Evolutionary conservation across 2,329 filamentous ascomycete genomes (phyloP), one percentile per base, ranked within the genome.

Genomic region (Helotiales sp.): DNA sequence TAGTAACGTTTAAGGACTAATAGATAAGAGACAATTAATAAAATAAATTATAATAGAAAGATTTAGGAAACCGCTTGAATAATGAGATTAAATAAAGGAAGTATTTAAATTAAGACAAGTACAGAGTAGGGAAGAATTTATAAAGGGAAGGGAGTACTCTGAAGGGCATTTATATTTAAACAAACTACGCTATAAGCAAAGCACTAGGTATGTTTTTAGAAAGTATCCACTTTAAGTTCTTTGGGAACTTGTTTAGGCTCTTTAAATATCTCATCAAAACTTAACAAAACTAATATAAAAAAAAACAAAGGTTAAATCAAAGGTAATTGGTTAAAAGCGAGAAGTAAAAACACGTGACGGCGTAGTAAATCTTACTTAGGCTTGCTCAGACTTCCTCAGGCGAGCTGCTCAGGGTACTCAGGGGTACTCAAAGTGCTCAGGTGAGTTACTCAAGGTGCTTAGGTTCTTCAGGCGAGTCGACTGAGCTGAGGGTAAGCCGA

Each of bases 71-170:
- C 64, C 26, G 50, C 62, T 49, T 22, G 49, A 68, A 62, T 11
- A 30, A 65, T 52, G 20, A 60, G 17, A 64, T 64, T 59, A 30
- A 52, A 47, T 20, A 58, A 64, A 20, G 15, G 50, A 52, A 28
- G 28, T 62, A 61, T 66, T 58, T 28, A 66, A 13, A 43, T 28
- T 20, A 62, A 47, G 28, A 65, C 45, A 65, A 61, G 45, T 61
- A 65, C 47, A 26, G 45, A 65, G 45, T 26, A 61, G 37, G 58
- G 60, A 65, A 28, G 30, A 60, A 50, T 65, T 65, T 64, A 64
- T 64, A 64, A 30, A 65, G 45, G 45, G 37, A 66, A 66, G 37
- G 64, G 10, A 55, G 49, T 66, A 57, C 58, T 66, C 64, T 62
- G 26, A 61, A 52, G 37, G 34, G 34, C 24, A 62, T 61, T 22